phyloP scores from a whole-genome alignment of 2,329 filamentous ascomycete genomes.

The Epichloe gansuensis region DNA sequence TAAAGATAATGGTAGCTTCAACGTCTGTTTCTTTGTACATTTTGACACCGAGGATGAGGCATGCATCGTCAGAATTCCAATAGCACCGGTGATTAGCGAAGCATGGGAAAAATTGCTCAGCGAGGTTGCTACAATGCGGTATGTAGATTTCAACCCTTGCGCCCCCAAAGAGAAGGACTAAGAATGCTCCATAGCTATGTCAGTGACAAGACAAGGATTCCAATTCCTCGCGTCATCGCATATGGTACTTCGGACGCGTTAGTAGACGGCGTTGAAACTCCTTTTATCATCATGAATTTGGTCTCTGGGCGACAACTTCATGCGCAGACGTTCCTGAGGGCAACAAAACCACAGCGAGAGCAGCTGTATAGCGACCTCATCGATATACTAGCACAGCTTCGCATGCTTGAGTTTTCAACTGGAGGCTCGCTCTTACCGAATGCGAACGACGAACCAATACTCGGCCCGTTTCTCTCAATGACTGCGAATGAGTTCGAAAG shows the following conservation, averaged over 20 bases:
- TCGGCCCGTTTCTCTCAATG: constrained; percentile 11
- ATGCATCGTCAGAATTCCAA: constrained; percentile 2
- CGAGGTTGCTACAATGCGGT: constrained; percentile 1
- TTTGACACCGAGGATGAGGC: neutral
- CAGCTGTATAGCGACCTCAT: constrained; percentile 14
- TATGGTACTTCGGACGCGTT: constrained; percentile 9
- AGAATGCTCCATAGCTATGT: constrained; percentile 14
- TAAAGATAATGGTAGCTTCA: constrained; percentile 12
- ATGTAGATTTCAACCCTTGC: neutral
- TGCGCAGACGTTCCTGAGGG: constrained; percentile 6
- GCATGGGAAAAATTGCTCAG: neutral
- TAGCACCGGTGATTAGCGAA: neutral
- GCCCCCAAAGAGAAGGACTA: neutral
- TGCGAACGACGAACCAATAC: constrained; percentile 5
- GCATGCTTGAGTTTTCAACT: constrained; percentile 12
- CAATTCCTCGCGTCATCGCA: constrained; percentile 9
- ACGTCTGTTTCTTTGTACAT: constrained; percentile 14
- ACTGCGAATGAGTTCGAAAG: constrained; percentile 7
- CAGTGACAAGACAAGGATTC: constrained; percentile 11
- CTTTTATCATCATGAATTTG: neutral
- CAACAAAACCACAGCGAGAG: constrained; percentile 5
- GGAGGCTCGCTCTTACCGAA: constrained; percentile 16
- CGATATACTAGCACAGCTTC: constrained; percentile 14
- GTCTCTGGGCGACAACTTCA: constrained; percentile 9
- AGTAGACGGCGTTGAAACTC: neutral